A percentile compares a stretch with the other conserved stretches of the same genome.
These are phyloP conservation scores for Penicillium arizonense DNA, from an alignment of 495 filamentous ascomycete species.

Conservation along the genomic window DNA sequence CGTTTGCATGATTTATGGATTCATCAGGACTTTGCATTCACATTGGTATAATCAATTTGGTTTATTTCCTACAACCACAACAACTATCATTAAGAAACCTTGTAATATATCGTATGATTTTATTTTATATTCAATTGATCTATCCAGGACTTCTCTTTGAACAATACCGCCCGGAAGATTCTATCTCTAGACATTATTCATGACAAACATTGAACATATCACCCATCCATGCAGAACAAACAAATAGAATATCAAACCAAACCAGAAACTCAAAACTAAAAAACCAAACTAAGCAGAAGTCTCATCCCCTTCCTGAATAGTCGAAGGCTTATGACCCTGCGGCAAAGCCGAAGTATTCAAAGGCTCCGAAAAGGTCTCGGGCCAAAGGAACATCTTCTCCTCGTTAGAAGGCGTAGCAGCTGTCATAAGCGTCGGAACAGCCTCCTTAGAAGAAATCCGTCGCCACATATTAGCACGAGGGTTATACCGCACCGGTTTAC, in stretches of 20 bases:
- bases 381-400: constrained; percentile 69
- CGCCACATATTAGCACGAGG: constrained; percentile 73
- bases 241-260: constrained; percentile 4
- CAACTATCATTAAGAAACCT: too few relatives aligned
- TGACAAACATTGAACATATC: background rate
- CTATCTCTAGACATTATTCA: background rate
- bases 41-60: background rate
- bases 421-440: constrained; percentile 55
- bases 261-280: too few relatives aligned
- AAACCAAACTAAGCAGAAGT: background rate
- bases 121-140: background rate
- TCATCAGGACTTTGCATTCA: background rate
- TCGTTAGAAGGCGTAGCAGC: constrained; percentile 53
- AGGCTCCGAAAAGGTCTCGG: constrained; percentile 54
- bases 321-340: constrained; percentile 22
- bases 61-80: too few relatives aligned
- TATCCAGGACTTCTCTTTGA: background rate
- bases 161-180: background rate
- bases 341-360: background rate
- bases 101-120: background rate
- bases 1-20: background rate
- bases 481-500: constrained; percentile 63
- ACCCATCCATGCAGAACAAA: constrained; percentile 2
- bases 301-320: constrained; percentile 14
- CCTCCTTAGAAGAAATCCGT: constrained; percentile 57